Base-by-base conservation (phyloP, 495 filamentous ascomycete genomes). In the Aspergillus affinis region DNA sequence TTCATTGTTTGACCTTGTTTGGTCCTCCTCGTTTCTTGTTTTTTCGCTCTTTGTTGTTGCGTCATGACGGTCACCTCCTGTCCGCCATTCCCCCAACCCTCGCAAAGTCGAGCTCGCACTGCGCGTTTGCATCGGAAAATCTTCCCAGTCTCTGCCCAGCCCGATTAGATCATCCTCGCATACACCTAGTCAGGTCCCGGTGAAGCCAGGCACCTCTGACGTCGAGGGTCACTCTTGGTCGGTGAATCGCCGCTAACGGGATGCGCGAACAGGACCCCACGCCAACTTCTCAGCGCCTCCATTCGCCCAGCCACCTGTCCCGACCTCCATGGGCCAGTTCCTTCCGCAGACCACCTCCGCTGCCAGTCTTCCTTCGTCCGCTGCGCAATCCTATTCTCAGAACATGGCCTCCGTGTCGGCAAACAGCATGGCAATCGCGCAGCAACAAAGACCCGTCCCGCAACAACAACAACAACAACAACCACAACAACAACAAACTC, bases 331-430 rank as follows among this genome's bases (percentile, higher is more conserved):
- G 68, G 59, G 58, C 50, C 75, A 76, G 26, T 75, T 74, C 52
- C 66, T 75, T 23, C 74, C 71, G 45, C 65, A 21, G 12, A 65
- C 65, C 19, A 66, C 67, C 29, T 59, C 66, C 6, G 32, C 72
- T 8, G 49, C 71, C n/a, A 74, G 61, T 30, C 49, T 70, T 48
- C 72, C 77, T 6, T 65, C 72, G 10, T 73, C 73, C 21, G 67
- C 72, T 44, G 70, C 72, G 30, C 73, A 73, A 48, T 66, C 71
- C 21, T 73, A 75, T 23, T 67, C 69, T 3, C 75, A 75, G 23
- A 78, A 75, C 45, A 77, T 78, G 75, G 69, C 75, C 6, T 67
- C 75, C 8, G 61, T 72, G 32, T 63, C 71, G 17, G 64, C 72
- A 20, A 77, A 72, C 61, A 77, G 69, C 30, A 63, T 78, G 62